These are phyloP conservation scores for Cyberlindnera galapagoensis DNA, from an alignment of 805 yeast species.

Conservation along the genomic window DNA sequence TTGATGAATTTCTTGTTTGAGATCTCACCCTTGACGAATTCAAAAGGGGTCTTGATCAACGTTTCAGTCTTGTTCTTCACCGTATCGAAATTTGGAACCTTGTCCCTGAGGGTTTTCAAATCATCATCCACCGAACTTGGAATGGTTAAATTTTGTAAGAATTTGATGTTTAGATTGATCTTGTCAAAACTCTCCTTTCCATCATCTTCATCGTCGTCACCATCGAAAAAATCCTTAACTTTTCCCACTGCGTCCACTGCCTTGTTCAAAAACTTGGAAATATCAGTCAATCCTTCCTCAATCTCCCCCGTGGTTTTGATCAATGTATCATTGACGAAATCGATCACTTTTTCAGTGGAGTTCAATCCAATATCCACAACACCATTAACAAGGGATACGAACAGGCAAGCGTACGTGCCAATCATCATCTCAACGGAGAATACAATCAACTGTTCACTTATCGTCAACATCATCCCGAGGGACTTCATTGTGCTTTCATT, in stretches of 20 bases:
- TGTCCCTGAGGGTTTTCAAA: constrained; percentile 42
- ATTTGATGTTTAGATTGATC: constrained; percentile 52
- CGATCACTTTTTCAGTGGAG: constrained; percentile 58
- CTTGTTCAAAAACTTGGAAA: constrained; percentile 52
- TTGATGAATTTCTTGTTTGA: constrained; percentile 24
- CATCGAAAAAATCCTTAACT: constrained; percentile 51
- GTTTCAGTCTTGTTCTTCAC: constrained; percentile 53
- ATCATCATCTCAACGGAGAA: constrained; percentile 67
- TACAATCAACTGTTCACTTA: constrained; percentile 49
- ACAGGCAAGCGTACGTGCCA: constrained; percentile 83
- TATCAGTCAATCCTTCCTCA: constrained; percentile 56
- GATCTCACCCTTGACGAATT: constrained; percentile 35
- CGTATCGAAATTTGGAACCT: constrained; percentile 59
- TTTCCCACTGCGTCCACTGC: constrained; percentile 44
- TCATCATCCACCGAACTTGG: constrained; percentile 58
- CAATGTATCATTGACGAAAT: constrained; percentile 56
- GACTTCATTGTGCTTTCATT: constrained; percentile 39
- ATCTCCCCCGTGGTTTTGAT: constrained; percentile 49
- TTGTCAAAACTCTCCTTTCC: constrained; percentile 29
- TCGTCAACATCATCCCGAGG: constrained; percentile 43
- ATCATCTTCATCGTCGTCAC: constrained; percentile 28
- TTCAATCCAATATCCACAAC: constrained; percentile 67
- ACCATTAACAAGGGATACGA: constrained; percentile 69
- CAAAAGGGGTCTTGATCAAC: constrained; percentile 56
- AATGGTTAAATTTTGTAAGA: constrained; percentile 53